Conservation (phyloP, 495 filamentous ascomycete genomes). For the Penicillium roqueforti region DNA sequence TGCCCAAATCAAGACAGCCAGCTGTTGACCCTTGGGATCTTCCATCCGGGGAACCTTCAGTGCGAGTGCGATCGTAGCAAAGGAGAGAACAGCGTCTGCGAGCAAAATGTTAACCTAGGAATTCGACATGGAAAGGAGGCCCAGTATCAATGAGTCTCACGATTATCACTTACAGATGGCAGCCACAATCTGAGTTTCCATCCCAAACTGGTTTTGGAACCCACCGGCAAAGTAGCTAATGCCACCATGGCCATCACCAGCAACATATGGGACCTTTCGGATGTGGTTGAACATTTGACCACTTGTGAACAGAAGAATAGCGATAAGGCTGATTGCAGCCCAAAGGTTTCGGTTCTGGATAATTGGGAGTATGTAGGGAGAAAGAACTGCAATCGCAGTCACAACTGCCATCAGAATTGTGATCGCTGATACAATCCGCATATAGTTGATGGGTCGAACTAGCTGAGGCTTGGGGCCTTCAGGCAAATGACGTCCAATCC, state of each 20-base stretch:
- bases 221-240: constrained; percentile 89
- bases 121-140: neutral
- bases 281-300: constrained; percentile 99
- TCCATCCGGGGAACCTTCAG: constrained; percentile 86
- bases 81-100: constrained; percentile 86
- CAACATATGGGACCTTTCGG: constrained; percentile 91
- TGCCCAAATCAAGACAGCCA: constrained; percentile 80
- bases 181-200: constrained; percentile 95
- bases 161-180: constrained; percentile 75
- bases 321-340: constrained; percentile 85
- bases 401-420: constrained; percentile 63
- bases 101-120: constrained; percentile 10
- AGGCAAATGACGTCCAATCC: constrained; percentile 74
- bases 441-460: constrained; percentile 81
- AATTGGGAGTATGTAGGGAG: constrained; percentile 78
- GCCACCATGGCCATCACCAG: constrained; percentile 77
- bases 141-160: neutral
- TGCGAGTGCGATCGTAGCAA: constrained; percentile 82
- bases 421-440: constrained; percentile 62
- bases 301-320: constrained; percentile 88
- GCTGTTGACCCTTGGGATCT: constrained; percentile 71
- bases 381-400: constrained; percentile 68
- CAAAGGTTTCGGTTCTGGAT: constrained; percentile 89
- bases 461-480: constrained; percentile 69
- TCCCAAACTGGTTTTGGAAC: constrained; percentile 91